Evolutionary conservation across 129 eudicot genomes (phyloP), one percentile per base, ranked within the genome.

Genomic region (Mikania micrantha): DNA sequence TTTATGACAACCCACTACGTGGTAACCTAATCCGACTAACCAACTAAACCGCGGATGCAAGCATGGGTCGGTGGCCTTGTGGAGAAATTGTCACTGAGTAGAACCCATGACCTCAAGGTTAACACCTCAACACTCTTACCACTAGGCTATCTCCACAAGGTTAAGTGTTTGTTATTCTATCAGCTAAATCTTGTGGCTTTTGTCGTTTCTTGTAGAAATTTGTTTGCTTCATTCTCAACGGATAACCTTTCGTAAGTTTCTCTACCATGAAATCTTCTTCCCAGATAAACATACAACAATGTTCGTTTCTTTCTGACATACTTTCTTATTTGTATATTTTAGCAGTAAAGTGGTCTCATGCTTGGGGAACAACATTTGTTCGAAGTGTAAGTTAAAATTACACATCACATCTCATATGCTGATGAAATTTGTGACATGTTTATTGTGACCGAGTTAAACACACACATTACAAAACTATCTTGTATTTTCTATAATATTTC

Each of bases 231-330:
- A 22, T n/a, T 59, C 66, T 65, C 71, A 31, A 52, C 13, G 27
- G 67, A 66, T 25, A 71, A 48, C 53, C 31, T 7, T 8, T 59
- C 75, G 85, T 80, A 80, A 80, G 85, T 71, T 65, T 36, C 38
- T 59, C 25, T 66, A 35, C 29, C 48, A 35, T 60, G 5, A 10
- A 22, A 4, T 29, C 20, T 44, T 27, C 36, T 3, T 31, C n/a
- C 15, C 67, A 38, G 15, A 27, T 25, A n/a, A 49, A 35, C 27
- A 20, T 63, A 9, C 36, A 4, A 7, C 13, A 22, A 72, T n/a
- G 40, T 41, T 29, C 27, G 47, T 13, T 64, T 28, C 20, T 2
- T 4, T 38, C 57, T 16, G 57, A 50, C 56, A 16, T 10, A 24
- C 57, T 34, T 48, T 54, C 16, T 21, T 56, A 2, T 66, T 40